Percentiles rank a stretch among this genome's conserved stretches.
Evolutionary conservation across 2,329 filamentous ascomycete species (phyloP).

Genomic region (Hypoxylon sp.): DNA sequence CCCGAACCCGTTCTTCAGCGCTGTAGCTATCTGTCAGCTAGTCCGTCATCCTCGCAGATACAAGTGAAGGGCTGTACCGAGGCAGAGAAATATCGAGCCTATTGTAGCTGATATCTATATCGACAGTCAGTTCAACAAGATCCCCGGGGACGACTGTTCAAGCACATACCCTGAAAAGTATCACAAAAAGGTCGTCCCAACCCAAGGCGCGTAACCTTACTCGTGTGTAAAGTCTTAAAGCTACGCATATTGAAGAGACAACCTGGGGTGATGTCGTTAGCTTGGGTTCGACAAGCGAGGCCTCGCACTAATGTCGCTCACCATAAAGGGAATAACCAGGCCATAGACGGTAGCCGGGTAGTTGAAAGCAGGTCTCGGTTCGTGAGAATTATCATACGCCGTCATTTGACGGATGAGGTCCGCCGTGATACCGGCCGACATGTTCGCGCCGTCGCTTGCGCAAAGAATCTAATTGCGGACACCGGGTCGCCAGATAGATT

Average conservation of each 20-base stretch:
- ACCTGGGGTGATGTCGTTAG: constrained; percentile 40
- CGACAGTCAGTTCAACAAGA: constrained; percentile 11
- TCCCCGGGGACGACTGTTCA: not conserved
- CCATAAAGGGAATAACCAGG: constrained; percentile 48
- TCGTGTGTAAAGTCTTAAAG: constrained; percentile 51
- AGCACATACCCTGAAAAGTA: constrained; percentile 52
- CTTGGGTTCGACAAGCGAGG: too few species aligned
- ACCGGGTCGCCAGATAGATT: constrained; percentile 9
- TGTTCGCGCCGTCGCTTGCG: constrained; percentile 14
- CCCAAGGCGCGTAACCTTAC: constrained; percentile 51
- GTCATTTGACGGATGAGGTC: constrained; percentile 45
- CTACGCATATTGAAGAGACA: constrained; percentile 51
- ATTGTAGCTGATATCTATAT: constrained; percentile 48
- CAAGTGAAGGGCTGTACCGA: constrained; percentile 36
- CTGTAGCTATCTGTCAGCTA: constrained; percentile 35
- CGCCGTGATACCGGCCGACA: constrained; percentile 26
- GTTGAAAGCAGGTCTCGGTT: constrained; percentile 46
- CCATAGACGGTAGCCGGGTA: constrained; percentile 41
- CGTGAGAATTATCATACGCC: constrained; percentile 50
- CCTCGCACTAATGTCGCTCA: constrained; percentile 27
- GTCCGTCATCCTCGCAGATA: not conserved
- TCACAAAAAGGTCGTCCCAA: constrained; percentile 57
- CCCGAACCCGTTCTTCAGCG: constrained; percentile 50
- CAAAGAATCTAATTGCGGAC: not conserved
- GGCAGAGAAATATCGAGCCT: constrained; percentile 47